Evolutionary conservation across 2,329 filamentous ascomycete species (phyloP), one percentile per base, ranked within the genome.

Genomic region (Zasmidium citrigriseum): DNA sequence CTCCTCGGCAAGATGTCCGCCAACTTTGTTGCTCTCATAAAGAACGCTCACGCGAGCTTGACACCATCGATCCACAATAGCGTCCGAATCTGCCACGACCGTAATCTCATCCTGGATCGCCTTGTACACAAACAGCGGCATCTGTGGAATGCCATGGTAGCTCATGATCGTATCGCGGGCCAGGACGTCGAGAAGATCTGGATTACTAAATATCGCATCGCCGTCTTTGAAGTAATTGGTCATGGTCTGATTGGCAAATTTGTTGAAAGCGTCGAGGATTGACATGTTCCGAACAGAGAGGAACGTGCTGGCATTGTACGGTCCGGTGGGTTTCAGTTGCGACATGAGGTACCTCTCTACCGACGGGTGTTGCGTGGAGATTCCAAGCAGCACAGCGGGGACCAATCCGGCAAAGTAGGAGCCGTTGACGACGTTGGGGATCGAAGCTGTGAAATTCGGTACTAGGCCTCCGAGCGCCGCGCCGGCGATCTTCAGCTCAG

Each of bases 41-140:
- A 72, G 66, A 2, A 82, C 72, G 7, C 71, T 71, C 0, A 70
- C 76, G 1, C 75, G 75, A 2, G 59, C 67, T 0, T 53, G 58
- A 50, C 79, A 82, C 49, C 77, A 80, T 16, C 66, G 62, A 0
- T 70, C 53, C 1, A 80, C 72, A 16, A 81, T 63, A 0, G 60
- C 68, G 52, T 82, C 78, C 5, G 76, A 80, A 27, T 78, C 75
- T 3, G 59, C 66, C 1, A 80, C 69, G 2, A 71, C 68, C 10
- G 73, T 77, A 48, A 79, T 68, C 55, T 81, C 74, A 24, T 83
- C 80, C 2, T 65, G 57, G 10, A 77, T 70, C 0, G 79, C 76
- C 55, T 82, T 82, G 65, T 82, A 82, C 2, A 80, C 63, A 57
- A 79, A 78, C 18, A 82, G 54, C 0, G 80, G 80, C 62, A 80